A percentile compares a stretch with the other conserved stretches of the same genome.
phyloP scores from a whole-genome alignment of 139 green algal genomes.

The Haematococcus sp. region DNA sequence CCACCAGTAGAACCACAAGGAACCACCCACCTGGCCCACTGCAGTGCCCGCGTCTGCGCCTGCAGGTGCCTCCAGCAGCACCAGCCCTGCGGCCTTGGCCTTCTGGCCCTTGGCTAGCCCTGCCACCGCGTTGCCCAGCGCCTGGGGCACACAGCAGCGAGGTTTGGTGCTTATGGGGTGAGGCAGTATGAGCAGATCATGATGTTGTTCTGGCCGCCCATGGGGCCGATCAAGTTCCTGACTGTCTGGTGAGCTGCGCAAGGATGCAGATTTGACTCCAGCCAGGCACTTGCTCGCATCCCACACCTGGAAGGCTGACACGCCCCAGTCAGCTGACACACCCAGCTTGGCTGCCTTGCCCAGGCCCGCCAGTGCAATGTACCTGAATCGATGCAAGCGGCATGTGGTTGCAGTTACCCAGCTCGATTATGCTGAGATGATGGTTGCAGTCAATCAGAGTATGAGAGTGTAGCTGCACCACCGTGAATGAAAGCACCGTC shows the following conservation, averaged over 20 bases:
- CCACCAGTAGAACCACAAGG: neutral
- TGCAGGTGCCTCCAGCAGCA: slow-evolving; percentile 8
- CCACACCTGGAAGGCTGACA: slow-evolving; percentile 49
- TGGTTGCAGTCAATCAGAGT: too few species aligned
- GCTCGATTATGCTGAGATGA: too few species aligned
- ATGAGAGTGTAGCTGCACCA: too few species aligned
- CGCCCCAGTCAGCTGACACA: slow-evolving; percentile 48
- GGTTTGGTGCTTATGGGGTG: too few species aligned
- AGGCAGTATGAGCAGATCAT: too few species aligned
- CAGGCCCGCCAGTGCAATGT: slow-evolving; percentile 70
- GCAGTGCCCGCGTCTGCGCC: neutral
- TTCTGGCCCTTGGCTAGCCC: slow-evolving; percentile 60
- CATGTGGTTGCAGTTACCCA: too few species aligned
- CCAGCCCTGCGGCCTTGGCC: slow-evolving; percentile 23
- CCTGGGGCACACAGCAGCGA: slow-evolving; percentile 1
- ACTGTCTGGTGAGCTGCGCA: too few species aligned
- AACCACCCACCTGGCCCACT: slow-evolving; percentile 10
- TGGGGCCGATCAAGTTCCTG: too few species aligned
- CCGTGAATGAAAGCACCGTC: too few species aligned
- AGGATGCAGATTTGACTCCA: too few species aligned
- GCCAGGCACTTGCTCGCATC: too few species aligned
- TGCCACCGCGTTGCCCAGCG: slow-evolving; percentile 49
- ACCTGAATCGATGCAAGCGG: neutral
- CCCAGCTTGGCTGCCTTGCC: slow-evolving; percentile 52
- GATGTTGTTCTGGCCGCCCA: too few species aligned